Evolutionary conservation across 2,329 filamentous ascomycete genomes (phyloP), one percentile per base, ranked within the genome.

Genomic region (Capronia americana): DNA sequence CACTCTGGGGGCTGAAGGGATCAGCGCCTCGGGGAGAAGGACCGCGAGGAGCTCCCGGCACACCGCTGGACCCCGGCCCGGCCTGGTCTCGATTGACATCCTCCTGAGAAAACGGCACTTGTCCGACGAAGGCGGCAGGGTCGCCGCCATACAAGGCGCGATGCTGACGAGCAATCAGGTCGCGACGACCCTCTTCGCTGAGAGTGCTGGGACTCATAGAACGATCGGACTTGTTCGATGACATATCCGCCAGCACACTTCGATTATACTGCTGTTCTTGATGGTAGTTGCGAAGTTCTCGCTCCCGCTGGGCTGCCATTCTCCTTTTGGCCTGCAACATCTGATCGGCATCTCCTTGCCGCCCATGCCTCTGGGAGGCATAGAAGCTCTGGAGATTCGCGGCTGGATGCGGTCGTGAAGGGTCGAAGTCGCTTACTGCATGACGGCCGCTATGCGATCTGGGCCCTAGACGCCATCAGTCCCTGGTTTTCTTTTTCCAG

Each of bases 221-320:
- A 78, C 92, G 91, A 76, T 95, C 92, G 77, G 90, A 89, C 84
- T 97, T 97, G 84, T 85, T 88, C 75, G 81, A 82, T 79, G 88
- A 87, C 79, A 90, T 85, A 78, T 90, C 88, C 83, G 87, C 84
- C 85, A 87, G 78, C 80, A 88, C 82, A 98, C 95, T 97, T 92
- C 94, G 90, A 86, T 98, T 96, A 84, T 96, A 98, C 88, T 99
- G 95, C 88, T 99, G 95, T 88, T 99, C 95, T 84, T 97, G 96
- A 84, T 99, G 95, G 84, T 98, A 97, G 83, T 98, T 99, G 82
- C 95, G 92, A 81, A 99, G 90, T 85, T 99, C 95, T 82, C 94
- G 92, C 86, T 99, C 95, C 82, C 95, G 92, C 84, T 98, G 95
- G 80, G 95, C 95, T 77, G 95, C 95, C 92, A 98, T 96, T 85